phyloP scores from a whole-genome alignment of 257 asterid genomes.

The Coffea canephora region DNA sequence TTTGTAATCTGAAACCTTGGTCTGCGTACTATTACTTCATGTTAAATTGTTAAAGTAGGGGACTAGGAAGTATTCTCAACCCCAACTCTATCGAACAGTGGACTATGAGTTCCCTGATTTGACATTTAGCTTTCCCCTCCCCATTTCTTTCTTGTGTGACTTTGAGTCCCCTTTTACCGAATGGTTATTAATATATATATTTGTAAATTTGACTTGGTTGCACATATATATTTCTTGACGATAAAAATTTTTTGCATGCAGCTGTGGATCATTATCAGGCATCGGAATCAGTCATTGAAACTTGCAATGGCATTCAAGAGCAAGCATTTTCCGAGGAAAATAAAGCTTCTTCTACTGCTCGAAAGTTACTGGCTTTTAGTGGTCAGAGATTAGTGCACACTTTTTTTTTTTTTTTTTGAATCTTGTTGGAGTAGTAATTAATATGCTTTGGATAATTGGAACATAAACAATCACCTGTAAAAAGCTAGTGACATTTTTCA shows the following conservation, averaged over 20 bases:
- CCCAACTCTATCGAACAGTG: not conserved
- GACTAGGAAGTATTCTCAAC: not conserved
- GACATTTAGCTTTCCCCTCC: not conserved
- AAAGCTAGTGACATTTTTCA: too few species aligned
- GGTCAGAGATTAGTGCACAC: constrained; percentile 8
- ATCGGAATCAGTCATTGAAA: constrained; percentile 26
- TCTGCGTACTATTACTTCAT: not conserved
- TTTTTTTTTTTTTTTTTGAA: not conserved
- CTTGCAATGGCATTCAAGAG: not conserved
- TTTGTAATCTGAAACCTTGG: not conserved
- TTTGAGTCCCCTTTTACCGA: too few species aligned
- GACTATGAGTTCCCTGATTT: not conserved
- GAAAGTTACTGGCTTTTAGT: constrained; percentile 26
- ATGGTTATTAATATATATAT: too few species aligned
- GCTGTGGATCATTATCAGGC: constrained; percentile 41
- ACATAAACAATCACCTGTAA: not conserved
- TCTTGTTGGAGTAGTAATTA: not conserved
- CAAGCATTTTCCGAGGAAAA: constrained; percentile 27
- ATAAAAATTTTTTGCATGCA: constrained; percentile 15
- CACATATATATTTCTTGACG: not conserved
- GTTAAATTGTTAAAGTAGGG: not conserved
- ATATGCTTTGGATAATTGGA: not conserved
- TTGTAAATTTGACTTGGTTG: not conserved
- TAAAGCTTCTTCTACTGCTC: constrained; percentile 22
- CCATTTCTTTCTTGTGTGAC: too few species aligned